phyloP scores from a whole-genome alignment of 306 rosid genomes.

The Quercus parvula region DNA sequence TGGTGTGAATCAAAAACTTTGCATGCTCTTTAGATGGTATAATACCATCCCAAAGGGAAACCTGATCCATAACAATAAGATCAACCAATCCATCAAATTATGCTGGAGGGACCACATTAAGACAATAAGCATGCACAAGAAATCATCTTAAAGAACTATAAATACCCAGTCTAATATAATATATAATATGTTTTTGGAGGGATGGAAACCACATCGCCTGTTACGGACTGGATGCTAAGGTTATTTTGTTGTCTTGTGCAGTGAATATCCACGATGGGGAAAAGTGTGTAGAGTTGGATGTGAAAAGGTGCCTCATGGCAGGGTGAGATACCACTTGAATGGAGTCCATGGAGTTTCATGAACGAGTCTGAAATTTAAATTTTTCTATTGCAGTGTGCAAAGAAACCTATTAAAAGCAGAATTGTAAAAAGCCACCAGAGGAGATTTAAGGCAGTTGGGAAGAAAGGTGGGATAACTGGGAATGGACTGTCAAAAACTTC shows the following conservation, averaged over 20 bases:
- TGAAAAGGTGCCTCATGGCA: neutral
- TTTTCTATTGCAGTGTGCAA: neutral
- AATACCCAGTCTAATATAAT: neutral
- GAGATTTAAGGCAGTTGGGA: neutral
- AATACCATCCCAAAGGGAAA: conserved; percentile 98
- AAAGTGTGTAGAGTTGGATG: neutral
- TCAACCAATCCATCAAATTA: neutral
- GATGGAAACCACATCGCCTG: neutral
- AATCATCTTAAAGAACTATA: neutral
- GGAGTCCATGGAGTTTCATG: neutral
- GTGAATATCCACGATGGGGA: neutral
- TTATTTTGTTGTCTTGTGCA: neutral
- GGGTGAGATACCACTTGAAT: neutral
- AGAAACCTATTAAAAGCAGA: neutral
- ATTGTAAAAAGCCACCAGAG: neutral
- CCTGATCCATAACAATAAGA: conserved; percentile 31
- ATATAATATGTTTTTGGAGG: neutral
- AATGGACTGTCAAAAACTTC: neutral
- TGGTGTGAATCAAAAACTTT: conserved; percentile 73
- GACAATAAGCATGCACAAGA: neutral
- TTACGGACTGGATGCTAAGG: neutral
- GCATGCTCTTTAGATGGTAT: conserved; percentile 82
- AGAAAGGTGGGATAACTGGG: neutral
- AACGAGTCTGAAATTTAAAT: neutral
- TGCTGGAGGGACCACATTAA: neutral